Percentiles rank a stretch among this genome's conserved stretches.
Evolutionary conservation across 208 protist genomes (phyloP).

Genomic region (Leptomonas pyrrhocoris): DNA sequence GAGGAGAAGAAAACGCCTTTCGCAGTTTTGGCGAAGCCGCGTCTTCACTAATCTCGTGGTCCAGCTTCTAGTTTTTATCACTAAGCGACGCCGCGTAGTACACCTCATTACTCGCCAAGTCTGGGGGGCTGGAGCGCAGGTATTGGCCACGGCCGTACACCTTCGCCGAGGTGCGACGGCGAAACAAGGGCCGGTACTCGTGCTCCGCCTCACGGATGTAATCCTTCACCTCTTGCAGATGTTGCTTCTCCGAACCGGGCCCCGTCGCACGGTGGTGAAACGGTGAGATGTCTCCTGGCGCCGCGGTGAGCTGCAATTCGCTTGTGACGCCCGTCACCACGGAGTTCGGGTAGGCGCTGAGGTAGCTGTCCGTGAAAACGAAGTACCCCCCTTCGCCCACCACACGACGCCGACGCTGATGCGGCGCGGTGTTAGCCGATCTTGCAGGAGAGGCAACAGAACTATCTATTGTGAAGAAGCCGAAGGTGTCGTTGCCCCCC

Average conservation of each 20-base stretch:
- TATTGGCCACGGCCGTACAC: slow-evolving; percentile 34
- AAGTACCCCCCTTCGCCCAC: slow-evolving; percentile 32
- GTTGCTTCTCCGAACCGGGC: slow-evolving; percentile 28
- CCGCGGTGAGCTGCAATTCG: slow-evolving; percentile 13
- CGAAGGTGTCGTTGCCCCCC: slow-evolving; percentile 11
- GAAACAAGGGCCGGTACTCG: slow-evolving; percentile 34
- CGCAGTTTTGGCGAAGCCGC: neutral
- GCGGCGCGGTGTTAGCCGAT: neutral
- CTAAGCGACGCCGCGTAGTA: slow-evolving; percentile 1
- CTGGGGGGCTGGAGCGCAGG: slow-evolving; percentile 3
- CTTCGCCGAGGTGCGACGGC: slow-evolving; percentile 18
- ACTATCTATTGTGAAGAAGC: slow-evolving; percentile 4
- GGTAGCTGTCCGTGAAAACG: slow-evolving; percentile 40
- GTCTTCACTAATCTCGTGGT: neutral
- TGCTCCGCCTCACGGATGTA: slow-evolving; percentile 28
- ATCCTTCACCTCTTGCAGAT: slow-evolving; percentile 30
- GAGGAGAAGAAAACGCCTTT: slow-evolving; percentile 1
- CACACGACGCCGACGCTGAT: slow-evolving; percentile 15
- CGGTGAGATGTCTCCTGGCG: neutral
- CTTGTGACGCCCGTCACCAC: slow-evolving; percentile 26
- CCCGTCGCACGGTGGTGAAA: slow-evolving; percentile 5
- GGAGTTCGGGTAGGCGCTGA: slow-evolving; percentile 20
- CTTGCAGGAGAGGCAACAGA: neutral
- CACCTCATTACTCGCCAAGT: neutral
- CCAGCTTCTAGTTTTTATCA: neutral